These are phyloP conservation scores for Castanea sativa DNA, from an alignment of 306 rosid genomes.

Conservation along the genomic window DNA sequence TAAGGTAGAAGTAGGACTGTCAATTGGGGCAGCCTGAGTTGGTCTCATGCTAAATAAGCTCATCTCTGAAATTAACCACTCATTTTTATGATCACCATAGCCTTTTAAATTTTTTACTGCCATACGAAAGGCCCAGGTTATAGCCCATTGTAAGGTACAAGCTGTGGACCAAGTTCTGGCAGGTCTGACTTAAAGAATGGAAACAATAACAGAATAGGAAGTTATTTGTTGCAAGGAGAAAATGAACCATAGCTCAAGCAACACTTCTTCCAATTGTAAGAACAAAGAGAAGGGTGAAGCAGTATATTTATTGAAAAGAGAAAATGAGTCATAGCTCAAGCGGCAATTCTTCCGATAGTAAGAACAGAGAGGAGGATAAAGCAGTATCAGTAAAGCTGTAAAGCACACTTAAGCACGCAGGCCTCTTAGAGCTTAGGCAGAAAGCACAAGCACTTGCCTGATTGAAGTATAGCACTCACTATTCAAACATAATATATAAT, in stretches of 20 bases:
- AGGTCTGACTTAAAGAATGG: constrained; percentile 8
- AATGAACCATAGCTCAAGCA: background rate
- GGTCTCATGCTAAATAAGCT: background rate
- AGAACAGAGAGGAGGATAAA: background rate
- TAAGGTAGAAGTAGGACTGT: background rate
- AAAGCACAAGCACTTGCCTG: no score
- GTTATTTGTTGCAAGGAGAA: background rate
- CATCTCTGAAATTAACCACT: background rate
- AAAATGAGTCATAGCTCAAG: background rate
- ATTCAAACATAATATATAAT: no score
- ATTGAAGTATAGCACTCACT: no score
- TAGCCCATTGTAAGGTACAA: background rate
- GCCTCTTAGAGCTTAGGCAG: background rate
- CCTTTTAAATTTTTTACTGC: background rate
- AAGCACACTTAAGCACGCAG: no score
- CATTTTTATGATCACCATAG: background rate
- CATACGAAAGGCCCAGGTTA: background rate
- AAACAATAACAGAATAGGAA: background rate
- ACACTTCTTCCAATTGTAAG: background rate
- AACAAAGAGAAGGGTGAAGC: background rate
- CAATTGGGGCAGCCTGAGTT: background rate
- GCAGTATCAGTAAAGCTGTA: background rate
- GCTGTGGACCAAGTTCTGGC: background rate
- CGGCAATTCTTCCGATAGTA: background rate
- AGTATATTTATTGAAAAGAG: background rate